phyloP scores from a whole-genome alignment of 2,329 filamentous ascomycete genomes.

The Penicillium sp. region DNA sequence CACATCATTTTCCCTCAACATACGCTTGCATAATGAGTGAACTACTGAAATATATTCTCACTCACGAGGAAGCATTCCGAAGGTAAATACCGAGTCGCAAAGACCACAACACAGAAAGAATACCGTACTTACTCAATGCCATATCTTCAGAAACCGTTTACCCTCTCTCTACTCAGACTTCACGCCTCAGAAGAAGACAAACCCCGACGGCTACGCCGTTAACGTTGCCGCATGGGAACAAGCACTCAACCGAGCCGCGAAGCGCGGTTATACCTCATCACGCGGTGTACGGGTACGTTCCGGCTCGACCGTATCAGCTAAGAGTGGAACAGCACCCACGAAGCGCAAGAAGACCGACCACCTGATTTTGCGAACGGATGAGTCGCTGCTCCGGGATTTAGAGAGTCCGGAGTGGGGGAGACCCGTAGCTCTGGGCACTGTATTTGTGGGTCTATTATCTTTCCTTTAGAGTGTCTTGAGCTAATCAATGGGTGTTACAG shows the following conservation, averaged over 20 bases:
- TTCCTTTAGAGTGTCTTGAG: neutral
- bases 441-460: conserved; percentile 45
- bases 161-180: conserved; percentile 87
- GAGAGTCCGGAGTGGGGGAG: conserved; percentile 70
- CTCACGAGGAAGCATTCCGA: conserved; percentile 53
- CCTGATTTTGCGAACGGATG: conserved; percentile 46
- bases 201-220: conserved; percentile 75
- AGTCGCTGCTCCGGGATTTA: conserved; percentile 60
- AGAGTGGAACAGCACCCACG: neutral
- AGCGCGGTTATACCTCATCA: conserved; percentile 51
- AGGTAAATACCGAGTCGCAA: conserved; percentile 37
- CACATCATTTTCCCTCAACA: neutral
- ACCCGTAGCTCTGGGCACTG: conserved; percentile 69
- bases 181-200: conserved; percentile 60
- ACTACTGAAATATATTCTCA: conserved; percentile 58
- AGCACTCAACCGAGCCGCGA: conserved; percentile 60
- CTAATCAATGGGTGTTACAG: conserved; percentile 20
- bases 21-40: conserved; percentile 39
- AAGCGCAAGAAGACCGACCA: conserved; percentile 36
- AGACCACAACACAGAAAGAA: neutral
- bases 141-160: conserved; percentile 56
- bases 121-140: conserved; percentile 1
- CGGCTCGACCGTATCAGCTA: conserved; percentile 6
- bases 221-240: conserved; percentile 72
- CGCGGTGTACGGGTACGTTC: conserved; percentile 20